phyloP scores from a whole-genome alignment of 352 stramenopile species.

The Chrysophaeum taylorii region DNA sequence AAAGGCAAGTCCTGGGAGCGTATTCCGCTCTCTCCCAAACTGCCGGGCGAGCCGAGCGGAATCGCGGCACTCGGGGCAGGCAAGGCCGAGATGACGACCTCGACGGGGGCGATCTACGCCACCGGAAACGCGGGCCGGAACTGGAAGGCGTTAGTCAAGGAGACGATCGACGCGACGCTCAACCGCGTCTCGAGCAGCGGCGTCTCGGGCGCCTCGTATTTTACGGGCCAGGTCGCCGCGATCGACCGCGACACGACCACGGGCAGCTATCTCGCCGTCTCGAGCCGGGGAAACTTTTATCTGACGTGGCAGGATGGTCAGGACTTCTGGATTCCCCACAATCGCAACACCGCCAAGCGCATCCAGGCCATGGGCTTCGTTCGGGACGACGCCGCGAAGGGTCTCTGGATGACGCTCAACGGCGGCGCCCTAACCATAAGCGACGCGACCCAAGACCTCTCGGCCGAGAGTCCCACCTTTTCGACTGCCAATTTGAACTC shows the following conservation, averaged over 20 bases:
- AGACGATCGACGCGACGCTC: conserved; percentile 71
- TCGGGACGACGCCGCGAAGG: conserved; percentile 56
- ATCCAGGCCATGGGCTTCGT: conserved; percentile 78
- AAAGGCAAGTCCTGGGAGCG: conserved; percentile 54
- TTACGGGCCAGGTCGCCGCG: conserved; percentile 58
- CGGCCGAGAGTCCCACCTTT: conserved; percentile 50
- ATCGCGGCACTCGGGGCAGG: conserved; percentile 54
- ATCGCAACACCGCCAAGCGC: conserved; percentile 53
- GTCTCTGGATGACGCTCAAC: conserved; percentile 72
- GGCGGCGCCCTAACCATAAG: conserved; percentile 57
- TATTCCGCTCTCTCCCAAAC: conserved; percentile 62
- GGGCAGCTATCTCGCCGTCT: conserved; percentile 60
- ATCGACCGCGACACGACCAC: conserved; percentile 40
- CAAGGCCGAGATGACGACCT: conserved; percentile 70
- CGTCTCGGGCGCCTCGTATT: conserved; percentile 63
- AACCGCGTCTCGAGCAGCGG: conserved; percentile 61
- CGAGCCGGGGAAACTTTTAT: conserved; percentile 67
- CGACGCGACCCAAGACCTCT: conserved; percentile 32
- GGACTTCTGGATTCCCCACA: conserved; percentile 72
- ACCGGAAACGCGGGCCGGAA: conserved; percentile 69
- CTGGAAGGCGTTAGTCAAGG: conserved; percentile 74
- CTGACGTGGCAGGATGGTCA: conserved; percentile 65
- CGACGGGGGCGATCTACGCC: conserved; percentile 56
- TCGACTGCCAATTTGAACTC: conserved; percentile 61
- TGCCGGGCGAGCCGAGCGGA: conserved; percentile 58